Base-by-base conservation (phyloP, 2,329 filamentous ascomycete species). In the Epichloe gansuensis region DNA sequence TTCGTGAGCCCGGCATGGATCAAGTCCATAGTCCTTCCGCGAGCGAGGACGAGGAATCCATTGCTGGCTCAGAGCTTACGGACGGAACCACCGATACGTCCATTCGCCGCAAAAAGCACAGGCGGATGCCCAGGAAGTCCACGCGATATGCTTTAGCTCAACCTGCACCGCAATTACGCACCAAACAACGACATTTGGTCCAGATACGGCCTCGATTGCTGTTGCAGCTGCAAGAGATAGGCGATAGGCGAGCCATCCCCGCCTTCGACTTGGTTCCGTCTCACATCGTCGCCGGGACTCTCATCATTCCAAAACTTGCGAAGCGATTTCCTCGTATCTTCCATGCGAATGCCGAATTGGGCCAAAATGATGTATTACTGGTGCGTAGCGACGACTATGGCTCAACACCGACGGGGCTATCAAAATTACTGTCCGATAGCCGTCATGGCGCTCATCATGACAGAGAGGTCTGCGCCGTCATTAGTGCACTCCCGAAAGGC, bases 201-300 rank as follows among this genome's bases (percentile, higher is more conserved):
- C 79, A 84, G 59, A 73, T 85, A 34, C 78, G 84, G 15, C 84
- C 85, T 11, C 80, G 80, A 50, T 69, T 89, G 17, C 69, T 89
- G 5, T 73, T 90, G 5, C 86, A 91, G 64, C 70, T 90, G 15
- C 86, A 89, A 61, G 75, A 79, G 53, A 64, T 88, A n/a, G 67
- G 74, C 41, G 75, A 80, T 55, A 72, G 72, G 15, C 77, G 85
- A 25, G 83, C 84, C 0, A 74, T 74, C 49, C 86, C 86, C 1
- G 77, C 80, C 4, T 81, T 87, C 56, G 86, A 91, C 58, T 78
- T 88, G n/a, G 76, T 89, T 42, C 84, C 85, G 0, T 80, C 82
- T 2, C 78, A 77, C n/a, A 71, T 77, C 13, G 70, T 84, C 41
- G 69, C 75, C 45, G 68, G 76, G 54, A 69, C 75, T 50, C 72